phyloP scores from a whole-genome alignment of 257 asterid species.

The Apocynum venetum region DNA sequence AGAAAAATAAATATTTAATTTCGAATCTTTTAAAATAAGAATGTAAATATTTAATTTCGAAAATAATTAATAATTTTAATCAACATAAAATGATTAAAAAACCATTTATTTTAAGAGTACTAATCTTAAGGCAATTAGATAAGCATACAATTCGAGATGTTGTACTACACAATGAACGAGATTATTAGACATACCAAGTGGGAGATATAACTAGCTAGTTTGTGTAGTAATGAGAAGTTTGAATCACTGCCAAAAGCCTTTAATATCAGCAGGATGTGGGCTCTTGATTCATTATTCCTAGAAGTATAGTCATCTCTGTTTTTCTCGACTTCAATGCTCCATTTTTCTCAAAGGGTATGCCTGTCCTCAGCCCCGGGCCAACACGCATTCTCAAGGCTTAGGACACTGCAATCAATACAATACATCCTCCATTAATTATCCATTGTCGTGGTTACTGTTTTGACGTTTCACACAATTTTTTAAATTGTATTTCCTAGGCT shows the following conservation, averaged over 20 bases:
- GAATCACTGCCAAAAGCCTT: slow-evolving; percentile 1
- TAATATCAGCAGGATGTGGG: slow-evolving; percentile 4
- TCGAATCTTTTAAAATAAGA: too few relatives aligned
- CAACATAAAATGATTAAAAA: too few relatives aligned
- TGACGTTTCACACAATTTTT: neutral
- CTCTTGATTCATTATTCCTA: slow-evolving; percentile 27
- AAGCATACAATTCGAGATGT: too few relatives aligned
- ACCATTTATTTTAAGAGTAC: too few relatives aligned
- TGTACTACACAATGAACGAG: neutral
- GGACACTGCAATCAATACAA: slow-evolving; percentile 22
- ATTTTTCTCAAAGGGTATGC: slow-evolving; percentile 27
- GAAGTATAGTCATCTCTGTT: slow-evolving; percentile 11
- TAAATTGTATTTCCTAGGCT: too few relatives aligned
- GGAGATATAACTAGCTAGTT: neutral
- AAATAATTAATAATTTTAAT: too few relatives aligned
- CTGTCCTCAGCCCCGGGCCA: slow-evolving; percentile 32
- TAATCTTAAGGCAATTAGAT: too few relatives aligned
- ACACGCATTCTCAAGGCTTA: slow-evolving; percentile 40
- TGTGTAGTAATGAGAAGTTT: neutral
- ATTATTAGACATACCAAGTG: neutral
- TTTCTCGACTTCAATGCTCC: slow-evolving; percentile 24
- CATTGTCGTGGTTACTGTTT: too few relatives aligned
- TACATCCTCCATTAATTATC: neutral
- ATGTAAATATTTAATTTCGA: too few relatives aligned
- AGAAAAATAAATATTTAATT: too few relatives aligned